Conservation (phyloP, 352 stramenopile species). For the Phytophthora pistaciae region DNA sequence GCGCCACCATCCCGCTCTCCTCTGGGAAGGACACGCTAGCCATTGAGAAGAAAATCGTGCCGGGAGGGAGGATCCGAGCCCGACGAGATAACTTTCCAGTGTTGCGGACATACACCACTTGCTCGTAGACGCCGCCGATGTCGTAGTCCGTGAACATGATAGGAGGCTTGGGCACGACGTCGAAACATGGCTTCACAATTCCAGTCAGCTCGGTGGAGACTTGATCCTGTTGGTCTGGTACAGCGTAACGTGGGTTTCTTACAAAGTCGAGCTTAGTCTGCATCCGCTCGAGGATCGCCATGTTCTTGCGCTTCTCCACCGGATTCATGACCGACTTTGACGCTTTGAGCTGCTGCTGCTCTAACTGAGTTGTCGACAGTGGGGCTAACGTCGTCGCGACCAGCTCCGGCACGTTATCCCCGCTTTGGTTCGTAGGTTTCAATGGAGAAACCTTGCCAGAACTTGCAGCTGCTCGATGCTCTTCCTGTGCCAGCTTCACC, state of each 20-base stretch:
- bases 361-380: conserved; percentile 1
- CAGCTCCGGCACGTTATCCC: neutral
- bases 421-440: neutral
- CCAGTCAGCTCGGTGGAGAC: neutral
- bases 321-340: conserved; percentile 46
- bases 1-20: conserved; percentile 66
- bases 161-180: conserved; percentile 54
- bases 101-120: conserved; percentile 74
- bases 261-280: conserved; percentile 82
- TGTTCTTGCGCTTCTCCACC: conserved; percentile 66
- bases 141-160: conserved; percentile 80
- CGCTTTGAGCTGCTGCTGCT: conserved; percentile 6
- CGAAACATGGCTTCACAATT: conserved; percentile 40
- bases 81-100: conserved; percentile 59
- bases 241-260: conserved; percentile 67
- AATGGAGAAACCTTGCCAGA: neutral
- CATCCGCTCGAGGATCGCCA: conserved; percentile 78
- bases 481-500: conserved; percentile 43
- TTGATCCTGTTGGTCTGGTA: conserved; percentile 7
- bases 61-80: conserved; percentile 68
- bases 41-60: conserved; percentile 74
- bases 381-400: neutral
- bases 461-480: conserved; percentile 9
- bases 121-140: conserved; percentile 80
- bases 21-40: conserved; percentile 60